Base-by-base conservation (phyloP, 2,329 filamentous ascomycete species). In the Pseudopithomyces maydicus region DNA sequence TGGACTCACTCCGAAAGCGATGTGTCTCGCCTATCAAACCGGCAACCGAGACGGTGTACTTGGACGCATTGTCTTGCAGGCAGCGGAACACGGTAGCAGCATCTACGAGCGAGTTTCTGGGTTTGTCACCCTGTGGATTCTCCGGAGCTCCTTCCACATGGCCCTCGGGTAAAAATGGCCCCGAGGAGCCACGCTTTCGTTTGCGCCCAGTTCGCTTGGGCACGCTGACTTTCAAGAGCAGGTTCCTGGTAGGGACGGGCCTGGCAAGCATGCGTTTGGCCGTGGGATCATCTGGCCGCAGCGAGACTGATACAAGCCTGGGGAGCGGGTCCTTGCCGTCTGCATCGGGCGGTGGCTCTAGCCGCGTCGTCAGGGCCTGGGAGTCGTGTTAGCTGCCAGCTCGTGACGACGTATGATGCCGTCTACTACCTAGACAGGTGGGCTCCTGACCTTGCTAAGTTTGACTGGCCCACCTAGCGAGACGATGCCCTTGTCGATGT, bases 161-260 rank as follows among this genome's bases (percentile, higher is more conserved):
- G 70, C 87, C 50, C 35, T 68, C 65, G 11, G 60, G n/a, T 22
- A 74, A 39, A 45, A 75, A 94, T 0, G 89, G 87, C 4, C 82
- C 88, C 54, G 88, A 74, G 5, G 86, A 87, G n/a, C 91, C 92
- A 65, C 88, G 83, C 78, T 93, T 97, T 56, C 93, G 85, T 76
- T 90, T 96, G 58, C 92, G 85, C 2, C 93, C 93, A 2, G 92
- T 97, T 54, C 91, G 83, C 74, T 88, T 95, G 0, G 95, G 94
- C 1, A 98, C 86, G 0, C 89, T 92, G 54, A 99, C 83, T 73
- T 92, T 93, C 52, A 99, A 81, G 19, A 98, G 82, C 19, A 98
- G 79, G 70, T 97, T 96, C 71, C 92, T 91, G 10, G 91, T 90
- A 19, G 85, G 79, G 32, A 88, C 85, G 70, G 89, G 90, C 41